Evolutionary conservation across 1,284 basidiomycete species (phyloP), one percentile per base, ranked within the genome.

Genomic region (Singerocomus inundabilis): DNA sequence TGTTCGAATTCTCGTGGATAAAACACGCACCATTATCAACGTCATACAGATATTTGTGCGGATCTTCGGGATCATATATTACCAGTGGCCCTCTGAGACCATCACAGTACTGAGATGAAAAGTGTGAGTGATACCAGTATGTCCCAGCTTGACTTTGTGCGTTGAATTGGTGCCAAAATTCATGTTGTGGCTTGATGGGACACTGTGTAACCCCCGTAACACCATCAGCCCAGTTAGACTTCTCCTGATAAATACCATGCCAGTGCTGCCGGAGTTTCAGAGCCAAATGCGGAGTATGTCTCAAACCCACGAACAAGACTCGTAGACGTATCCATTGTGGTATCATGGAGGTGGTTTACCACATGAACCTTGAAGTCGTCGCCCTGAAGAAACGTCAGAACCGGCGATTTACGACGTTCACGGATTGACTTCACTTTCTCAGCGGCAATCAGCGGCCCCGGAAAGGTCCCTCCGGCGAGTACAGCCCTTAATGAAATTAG

Each of bases 101-200:
- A 52, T 76, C 73, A 45, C 71, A 63, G 28, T 63, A 63, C 32
- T 59, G 59, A 31, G 51, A 37, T 12, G 60, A 70, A 44, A 70
- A 64, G 54, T 75, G 74, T 1, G 71, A 73, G 54, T 75, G 74
- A 44, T 74, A 77, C 72, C 71, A 74, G 48, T 67, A 74, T 11
- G 73, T 78, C 7, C 76, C 73, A 10, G 70, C 62, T 53, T 75
- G 75, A 49, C 61, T 57, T 7, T 53, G 56, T 7, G 64, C 66
- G 7, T 54, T 55, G 55, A 76, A 75, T 25, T 69, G 44, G 48
- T 78, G 70, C 13, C 64, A 53, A 57, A 74, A 73, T 8, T 57
- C 60, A 45, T 64, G 47, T 8, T 57, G 50, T 4, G 74, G 70
- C 13, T 63, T 58, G 38, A 76, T 74, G 0, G 77, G 75, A 39